phyloP scores from a whole-genome alignment of 1,284 basidiomycete genomes.

The Earliella scabrosa region DNA sequence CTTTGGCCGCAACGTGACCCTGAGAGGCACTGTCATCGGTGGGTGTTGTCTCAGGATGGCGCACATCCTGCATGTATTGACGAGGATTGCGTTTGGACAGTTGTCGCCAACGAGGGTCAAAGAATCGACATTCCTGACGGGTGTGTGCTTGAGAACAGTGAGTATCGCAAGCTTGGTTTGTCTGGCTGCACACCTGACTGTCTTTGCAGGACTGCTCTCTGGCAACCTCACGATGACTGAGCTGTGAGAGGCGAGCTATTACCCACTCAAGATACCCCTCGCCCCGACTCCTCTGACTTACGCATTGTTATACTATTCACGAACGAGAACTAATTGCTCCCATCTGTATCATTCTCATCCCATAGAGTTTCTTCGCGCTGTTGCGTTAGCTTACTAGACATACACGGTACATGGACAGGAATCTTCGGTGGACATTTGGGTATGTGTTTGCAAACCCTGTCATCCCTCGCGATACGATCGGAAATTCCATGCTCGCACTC shows the following conservation, averaged over 20 bases:
- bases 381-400: no score
- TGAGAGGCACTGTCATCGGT: slow-evolving; percentile 83
- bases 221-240: slow-evolving; percentile 36
- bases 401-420: no score
- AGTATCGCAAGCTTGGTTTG: slow-evolving; percentile 27
- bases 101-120: slow-evolving; percentile 48
- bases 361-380: no score
- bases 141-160: slow-evolving; percentile 90
- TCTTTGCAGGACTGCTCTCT: slow-evolving; percentile 29
- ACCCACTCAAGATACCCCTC: background rate
- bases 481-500: no score
- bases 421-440: no score
- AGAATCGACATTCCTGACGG: slow-evolving; percentile 97
- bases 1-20: slow-evolving; percentile 92
- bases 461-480: no score
- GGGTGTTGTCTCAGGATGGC: no score
- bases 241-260: slow-evolving; percentile 10
- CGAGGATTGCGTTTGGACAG: background rate
- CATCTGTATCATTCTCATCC: no score
- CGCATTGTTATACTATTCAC: no score
- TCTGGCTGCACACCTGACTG: background rate
- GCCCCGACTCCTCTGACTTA: no score
- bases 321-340: no score
- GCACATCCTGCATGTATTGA: background rate
- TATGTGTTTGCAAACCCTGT: no score